phyloP scores from a whole-genome alignment of 1,284 basidiomycete species.

The Trametes sp. region DNA sequence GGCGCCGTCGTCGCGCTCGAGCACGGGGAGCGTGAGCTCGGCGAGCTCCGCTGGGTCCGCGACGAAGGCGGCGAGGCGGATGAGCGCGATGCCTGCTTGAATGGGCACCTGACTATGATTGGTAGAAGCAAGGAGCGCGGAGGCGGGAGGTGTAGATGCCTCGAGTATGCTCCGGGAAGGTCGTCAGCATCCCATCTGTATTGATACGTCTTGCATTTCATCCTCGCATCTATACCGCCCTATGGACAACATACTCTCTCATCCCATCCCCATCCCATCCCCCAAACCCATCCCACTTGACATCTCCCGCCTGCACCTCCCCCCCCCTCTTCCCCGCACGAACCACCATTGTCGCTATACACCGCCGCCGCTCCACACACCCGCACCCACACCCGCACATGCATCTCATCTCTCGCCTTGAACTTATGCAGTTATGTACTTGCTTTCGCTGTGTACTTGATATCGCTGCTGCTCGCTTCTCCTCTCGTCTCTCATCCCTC shows the following conservation, averaged over 20 bases:
- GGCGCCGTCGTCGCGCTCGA: constrained; percentile 33
- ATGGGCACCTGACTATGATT: background rate
- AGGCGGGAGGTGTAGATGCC: background rate
- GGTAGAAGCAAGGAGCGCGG: constrained; percentile 1
- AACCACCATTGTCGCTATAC: constrained; percentile 6
- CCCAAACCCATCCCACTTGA: background rate
- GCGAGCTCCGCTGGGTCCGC: constrained; percentile 13
- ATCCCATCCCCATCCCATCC: constrained; percentile 3
- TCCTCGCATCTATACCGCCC: constrained; percentile 22
- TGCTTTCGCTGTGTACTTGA: constrained; percentile 34
- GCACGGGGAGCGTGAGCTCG: constrained; percentile 15
- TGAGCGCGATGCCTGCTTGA: constrained; percentile 34
- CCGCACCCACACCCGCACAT: constrained; percentile 1
- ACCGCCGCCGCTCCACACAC: background rate
- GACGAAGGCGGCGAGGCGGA: constrained; percentile 30
- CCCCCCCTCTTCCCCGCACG: too few species aligned
- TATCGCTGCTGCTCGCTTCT: constrained; percentile 27
- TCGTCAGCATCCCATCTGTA: constrained; percentile 23
- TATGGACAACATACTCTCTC: constrained; percentile 19
- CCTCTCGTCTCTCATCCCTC: background rate
- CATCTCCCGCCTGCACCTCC: too few species aligned
- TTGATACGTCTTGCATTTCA: constrained; percentile 29
- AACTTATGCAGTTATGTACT: constrained; percentile 38
- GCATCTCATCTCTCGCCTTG: constrained; percentile 21
- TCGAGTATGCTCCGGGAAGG: too few species aligned